These are phyloP conservation scores for Yueomyces sp. DNA, from an alignment of 805 yeast genomes.

Conservation along the genomic window DNA sequence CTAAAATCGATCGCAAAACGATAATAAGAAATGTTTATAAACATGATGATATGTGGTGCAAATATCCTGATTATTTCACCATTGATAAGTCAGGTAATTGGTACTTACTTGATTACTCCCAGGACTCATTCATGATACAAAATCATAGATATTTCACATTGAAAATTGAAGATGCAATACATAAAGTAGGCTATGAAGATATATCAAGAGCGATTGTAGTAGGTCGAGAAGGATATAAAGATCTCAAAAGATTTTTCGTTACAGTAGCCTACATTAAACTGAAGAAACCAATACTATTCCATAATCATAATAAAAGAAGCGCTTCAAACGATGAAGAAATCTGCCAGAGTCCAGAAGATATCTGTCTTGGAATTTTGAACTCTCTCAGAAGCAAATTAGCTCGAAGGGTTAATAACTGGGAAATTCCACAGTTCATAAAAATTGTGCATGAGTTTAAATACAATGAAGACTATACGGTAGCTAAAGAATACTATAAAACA, in stretches of 20 bases:
- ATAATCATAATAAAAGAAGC: no score
- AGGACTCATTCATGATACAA: slow-evolving; percentile 39
- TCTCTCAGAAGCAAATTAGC: slow-evolving; percentile 11
- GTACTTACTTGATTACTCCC: neutral
- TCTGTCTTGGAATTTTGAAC: neutral
- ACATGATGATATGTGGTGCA: slow-evolving; percentile 36
- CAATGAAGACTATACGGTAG: slow-evolving; percentile 69
- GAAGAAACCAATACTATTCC: slow-evolving; percentile 22
- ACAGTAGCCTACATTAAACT: slow-evolving; percentile 18
- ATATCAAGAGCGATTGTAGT: slow-evolving; percentile 80
- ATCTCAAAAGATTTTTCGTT: neutral
- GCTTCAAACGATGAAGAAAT: neutral
- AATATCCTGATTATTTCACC: slow-evolving; percentile 81
- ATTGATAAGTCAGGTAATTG: slow-evolving; percentile 50
- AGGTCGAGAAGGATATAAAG: slow-evolving; percentile 27
- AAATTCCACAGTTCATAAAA: slow-evolving; percentile 69
- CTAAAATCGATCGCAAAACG: neutral
- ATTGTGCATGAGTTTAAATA: slow-evolving; percentile 43
- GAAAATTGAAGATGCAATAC: slow-evolving; percentile 72
- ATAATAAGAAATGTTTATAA: slow-evolving; percentile 54
- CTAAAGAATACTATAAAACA: slow-evolving; percentile 49
- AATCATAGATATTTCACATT: slow-evolving; percentile 32
- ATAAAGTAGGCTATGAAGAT: slow-evolving; percentile 77
- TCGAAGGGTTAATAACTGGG: slow-evolving; percentile 56
- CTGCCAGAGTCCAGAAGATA: no score